Evolutionary conservation across 2,329 filamentous ascomycete genomes (phyloP).

Genomic region (Incumbomyces lentus): DNA sequence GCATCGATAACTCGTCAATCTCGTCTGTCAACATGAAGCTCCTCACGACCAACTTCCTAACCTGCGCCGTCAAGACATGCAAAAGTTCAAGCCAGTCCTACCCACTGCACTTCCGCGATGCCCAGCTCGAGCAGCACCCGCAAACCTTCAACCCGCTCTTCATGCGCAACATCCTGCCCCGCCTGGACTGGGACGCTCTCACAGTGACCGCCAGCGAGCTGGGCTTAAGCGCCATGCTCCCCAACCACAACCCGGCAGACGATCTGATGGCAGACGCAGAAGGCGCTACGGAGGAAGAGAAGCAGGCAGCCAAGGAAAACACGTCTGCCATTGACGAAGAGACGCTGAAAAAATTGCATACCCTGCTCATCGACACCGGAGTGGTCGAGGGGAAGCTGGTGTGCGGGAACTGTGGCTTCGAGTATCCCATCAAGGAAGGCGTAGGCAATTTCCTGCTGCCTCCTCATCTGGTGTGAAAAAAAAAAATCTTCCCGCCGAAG

Average conservation of each 20-base stretch:
- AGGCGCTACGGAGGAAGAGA: conserved; percentile 11
- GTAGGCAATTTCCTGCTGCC: conserved; percentile 94
- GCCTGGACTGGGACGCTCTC: conserved; percentile 80
- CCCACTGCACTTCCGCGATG: conserved; percentile 84
- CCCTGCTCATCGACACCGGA: conserved; percentile 76
- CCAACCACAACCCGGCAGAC: conserved; percentile 22
- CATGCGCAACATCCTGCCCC: conserved; percentile 71
- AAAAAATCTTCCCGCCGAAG: too few relatives aligned
- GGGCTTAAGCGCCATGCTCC: conserved; percentile 24
- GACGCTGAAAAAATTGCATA: conserved; percentile 66
- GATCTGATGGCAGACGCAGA: conserved; percentile 3
- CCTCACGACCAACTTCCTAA: conserved; percentile 90
- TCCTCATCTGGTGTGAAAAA: conserved; percentile 63
- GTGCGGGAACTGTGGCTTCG: conserved; percentile 83
- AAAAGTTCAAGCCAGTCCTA: conserved; percentile 71
- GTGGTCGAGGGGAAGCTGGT: conserved; percentile 81
- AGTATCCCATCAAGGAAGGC: conserved; percentile 89
- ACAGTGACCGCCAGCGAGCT: conserved; percentile 68
- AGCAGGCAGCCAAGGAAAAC: conserved; percentile 10
- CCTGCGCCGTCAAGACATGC: conserved; percentile 92
- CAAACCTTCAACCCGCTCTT: conserved; percentile 72
- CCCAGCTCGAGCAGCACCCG: conserved; percentile 77
- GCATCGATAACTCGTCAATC: too few relatives aligned
- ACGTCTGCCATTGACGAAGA: conserved; percentile 49
- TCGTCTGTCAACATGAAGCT: conserved; percentile 92